Base-by-base conservation (phyloP, 495 filamentous ascomycete genomes). In the Hyphodiscus hymeniophilus region DNA sequence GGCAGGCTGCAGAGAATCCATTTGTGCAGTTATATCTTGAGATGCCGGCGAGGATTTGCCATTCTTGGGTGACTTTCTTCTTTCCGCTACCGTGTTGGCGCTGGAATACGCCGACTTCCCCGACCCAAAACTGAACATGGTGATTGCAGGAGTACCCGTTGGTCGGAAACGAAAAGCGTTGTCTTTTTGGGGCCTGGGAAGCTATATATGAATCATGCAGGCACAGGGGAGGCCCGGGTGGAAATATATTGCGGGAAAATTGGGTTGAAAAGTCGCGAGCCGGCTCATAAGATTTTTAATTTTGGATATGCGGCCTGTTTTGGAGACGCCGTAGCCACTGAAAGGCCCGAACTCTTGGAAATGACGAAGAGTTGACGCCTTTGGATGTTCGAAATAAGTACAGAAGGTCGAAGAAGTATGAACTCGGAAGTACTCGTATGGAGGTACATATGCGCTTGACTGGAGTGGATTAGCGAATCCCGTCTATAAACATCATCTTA, bases 1-100 rank as follows among this genome's bases (percentile, higher is more conserved):
- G 12, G 73, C 64, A 23, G 73, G 72, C 32, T 69, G 70, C 36
- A 77, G 52, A 35, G 47, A 52, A 22, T 50, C 47, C 17, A 50
- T 33, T 18, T 39, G 41, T 11, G 45, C 26, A 20, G 32, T 7
- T 1, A 35, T 17, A 24, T 54, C 52, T 34, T 35, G 28, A 16
- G 38, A 28, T 28, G 48, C 16, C 2, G 39, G 30, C n/a, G 28
- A 33, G 16, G 47, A 22, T 26, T 7, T 44, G 28, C 33, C 43
- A 32, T 41, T 48, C 11, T 52, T 55, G 15, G 45, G 33, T 11
- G 48, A 7, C 34, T 47, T 51, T 34, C 18, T 46, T 13, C 12
- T 38, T 42, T 58, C 22, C 43, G 23, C 38, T 7, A 24, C 47
- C 18, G 34, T 38, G 16, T 41, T 11, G n/a, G 10, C n/a, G n/a